Percentiles rank a stretch among this genome's conserved stretches.
phyloP scores from a whole-genome alignment of 257 asterid species.

The Solanum paucissectum region DNA sequence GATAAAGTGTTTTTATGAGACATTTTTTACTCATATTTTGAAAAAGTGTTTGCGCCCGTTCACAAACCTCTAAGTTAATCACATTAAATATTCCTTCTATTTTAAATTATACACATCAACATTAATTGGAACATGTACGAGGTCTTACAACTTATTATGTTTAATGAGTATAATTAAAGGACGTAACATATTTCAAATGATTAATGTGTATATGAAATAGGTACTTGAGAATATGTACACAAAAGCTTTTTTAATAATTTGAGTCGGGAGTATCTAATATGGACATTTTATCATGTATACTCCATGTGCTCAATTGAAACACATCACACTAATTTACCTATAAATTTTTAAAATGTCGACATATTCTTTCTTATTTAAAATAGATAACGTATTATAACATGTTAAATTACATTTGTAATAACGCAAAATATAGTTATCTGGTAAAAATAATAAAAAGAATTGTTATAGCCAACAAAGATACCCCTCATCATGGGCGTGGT shows the following conservation, averaged over 20 bases:
- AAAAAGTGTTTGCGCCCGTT: not conserved
- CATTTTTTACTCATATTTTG: not conserved
- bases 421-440: not conserved
- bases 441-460: not conserved
- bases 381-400: not conserved
- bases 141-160: not conserved
- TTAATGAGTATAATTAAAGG: not conserved
- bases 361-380: not conserved
- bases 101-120: not conserved
- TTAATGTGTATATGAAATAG: not conserved
- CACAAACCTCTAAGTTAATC: not conserved
- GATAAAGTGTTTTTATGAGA: not conserved
- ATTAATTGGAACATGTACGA: not conserved
- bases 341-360: not conserved
- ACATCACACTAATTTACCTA: not conserved
- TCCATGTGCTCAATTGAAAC: not conserved
- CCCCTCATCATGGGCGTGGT: slow-evolving; percentile 6
- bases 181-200: not conserved
- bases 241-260: not conserved
- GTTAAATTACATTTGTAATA: not conserved
- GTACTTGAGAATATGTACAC: not conserved
- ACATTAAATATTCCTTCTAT: not conserved
- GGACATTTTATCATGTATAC: not conserved
- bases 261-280: not conserved
- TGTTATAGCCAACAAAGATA: slow-evolving; percentile 12